These are phyloP conservation scores for Xylariaceae sp. DNA, from an alignment of 2,329 filamentous ascomycete genomes.

Conservation along the genomic window DNA sequence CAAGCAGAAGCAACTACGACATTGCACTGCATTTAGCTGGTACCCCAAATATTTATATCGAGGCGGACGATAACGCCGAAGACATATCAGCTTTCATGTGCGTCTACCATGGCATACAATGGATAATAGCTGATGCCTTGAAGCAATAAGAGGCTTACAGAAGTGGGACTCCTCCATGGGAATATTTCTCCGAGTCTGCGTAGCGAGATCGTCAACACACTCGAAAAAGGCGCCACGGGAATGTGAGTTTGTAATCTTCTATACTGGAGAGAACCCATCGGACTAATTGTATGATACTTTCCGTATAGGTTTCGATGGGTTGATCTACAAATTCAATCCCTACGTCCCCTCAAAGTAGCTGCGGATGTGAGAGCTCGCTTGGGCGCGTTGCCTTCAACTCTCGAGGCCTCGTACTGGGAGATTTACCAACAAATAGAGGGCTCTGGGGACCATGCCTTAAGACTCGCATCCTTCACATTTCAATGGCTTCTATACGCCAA, in stretches of 20 bases:
- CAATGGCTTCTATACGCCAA: slow-evolving; percentile 4
- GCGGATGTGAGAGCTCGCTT: slow-evolving; percentile 4
- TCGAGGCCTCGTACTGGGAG: slow-evolving; percentile 7
- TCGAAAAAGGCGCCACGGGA: neutral
- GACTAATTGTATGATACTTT: neutral
- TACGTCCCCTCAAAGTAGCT: slow-evolving; percentile 3
- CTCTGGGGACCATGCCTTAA: neutral
- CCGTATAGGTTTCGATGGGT: slow-evolving; percentile 6
- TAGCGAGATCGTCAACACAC: neutral
- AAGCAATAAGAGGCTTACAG: neutral
- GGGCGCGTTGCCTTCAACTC: neutral
- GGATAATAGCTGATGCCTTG: neutral
- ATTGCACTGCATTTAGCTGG: neutral
- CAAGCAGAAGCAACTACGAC: slow-evolving; percentile 4
- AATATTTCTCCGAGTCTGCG: neutral
- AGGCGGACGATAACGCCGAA: neutral
- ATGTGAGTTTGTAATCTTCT: neutral
- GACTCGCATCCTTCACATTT: neutral
- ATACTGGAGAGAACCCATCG: neutral
- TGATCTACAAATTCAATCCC: slow-evolving; percentile 6
- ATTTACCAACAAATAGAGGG: neutral
- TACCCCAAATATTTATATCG: slow-evolving; percentile 3
- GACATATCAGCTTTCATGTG: slow-evolving; percentile 11
- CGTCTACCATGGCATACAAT: neutral
- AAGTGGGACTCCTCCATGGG: neutral